Conservation (phyloP, 2,329 filamentous ascomycete genomes). For the Penicillium paneum region DNA sequence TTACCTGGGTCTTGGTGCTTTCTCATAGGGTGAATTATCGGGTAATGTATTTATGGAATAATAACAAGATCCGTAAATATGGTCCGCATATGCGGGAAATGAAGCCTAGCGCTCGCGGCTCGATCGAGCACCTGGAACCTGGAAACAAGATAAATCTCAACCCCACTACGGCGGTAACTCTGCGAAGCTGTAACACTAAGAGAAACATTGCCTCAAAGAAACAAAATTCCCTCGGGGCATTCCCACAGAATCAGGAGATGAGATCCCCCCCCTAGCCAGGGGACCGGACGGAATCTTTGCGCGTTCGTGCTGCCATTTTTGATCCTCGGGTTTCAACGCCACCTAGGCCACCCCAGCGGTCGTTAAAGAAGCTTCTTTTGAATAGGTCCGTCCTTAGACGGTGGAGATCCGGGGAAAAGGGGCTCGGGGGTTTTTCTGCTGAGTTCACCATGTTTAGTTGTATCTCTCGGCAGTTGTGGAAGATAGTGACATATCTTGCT, state of each 20-base stretch:
- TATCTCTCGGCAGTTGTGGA: background rate
- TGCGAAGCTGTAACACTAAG: background rate
- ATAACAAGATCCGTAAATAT: background rate
- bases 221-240: background rate
- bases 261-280: background rate
- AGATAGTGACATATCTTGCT: background rate
- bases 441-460: background rate
- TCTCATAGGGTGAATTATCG: background rate
- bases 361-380: conserved; percentile 22
- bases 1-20: background rate
- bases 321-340: conserved; percentile 20
- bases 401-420: conserved; percentile 2
- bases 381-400: conserved; percentile 10
- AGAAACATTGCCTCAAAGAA: conserved; percentile 1
- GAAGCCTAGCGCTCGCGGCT: conserved; percentile 1
- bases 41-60: background rate
- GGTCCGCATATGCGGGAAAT: conserved; percentile 14
- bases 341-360: conserved; percentile 21
- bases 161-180: background rate
- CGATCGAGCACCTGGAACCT: conserved; percentile 1
- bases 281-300: conserved; percentile 9
- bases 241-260: background rate
- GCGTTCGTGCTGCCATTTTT: conserved; percentile 21
- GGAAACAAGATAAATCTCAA: background rate
- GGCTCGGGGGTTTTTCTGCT: background rate